Evolutionary conservation across 805 yeast species (phyloP).

Genomic region (Nadsonia fulvescens): DNA sequence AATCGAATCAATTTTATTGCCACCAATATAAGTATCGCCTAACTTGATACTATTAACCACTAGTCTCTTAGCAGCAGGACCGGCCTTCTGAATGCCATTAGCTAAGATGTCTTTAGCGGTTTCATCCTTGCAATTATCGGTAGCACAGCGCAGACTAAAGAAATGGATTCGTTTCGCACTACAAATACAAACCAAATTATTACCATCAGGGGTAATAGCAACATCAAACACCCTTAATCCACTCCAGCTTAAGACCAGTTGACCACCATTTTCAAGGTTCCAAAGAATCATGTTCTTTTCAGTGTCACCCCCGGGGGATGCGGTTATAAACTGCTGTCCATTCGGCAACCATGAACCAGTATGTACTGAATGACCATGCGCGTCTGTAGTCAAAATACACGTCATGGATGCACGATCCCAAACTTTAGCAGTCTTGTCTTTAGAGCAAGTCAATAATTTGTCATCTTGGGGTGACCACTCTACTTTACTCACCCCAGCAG

Average conservation of each 20-base stretch:
- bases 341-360: slow-evolving; percentile 57
- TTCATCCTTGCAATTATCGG: slow-evolving; percentile 26
- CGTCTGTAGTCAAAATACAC: slow-evolving; percentile 11
- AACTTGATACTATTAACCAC: slow-evolving; percentile 38
- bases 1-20: slow-evolving; percentile 2
- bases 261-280: slow-evolving; percentile 19
- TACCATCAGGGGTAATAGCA: slow-evolving; percentile 47
- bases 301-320: slow-evolving; percentile 31
- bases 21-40: slow-evolving; percentile 29
- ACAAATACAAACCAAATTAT: slow-evolving; percentile 42
- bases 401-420: slow-evolving; percentile 39
- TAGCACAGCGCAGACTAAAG: slow-evolving; percentile 29
- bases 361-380: slow-evolving; percentile 19
- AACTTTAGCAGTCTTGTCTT: slow-evolving; percentile 49
- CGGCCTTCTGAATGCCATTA: slow-evolving; percentile 36
- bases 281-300: slow-evolving; percentile 44
- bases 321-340: slow-evolving; percentile 39
- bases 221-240: slow-evolving; percentile 44
- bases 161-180: slow-evolving; percentile 44
- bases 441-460: slow-evolving; percentile 49
- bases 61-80: too few relatives aligned
- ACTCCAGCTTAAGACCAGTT: slow-evolving; percentile 16
- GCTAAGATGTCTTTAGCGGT: slow-evolving; percentile 48
- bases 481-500: slow-evolving; percentile 29
- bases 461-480: slow-evolving; percentile 64